A percentile compares a stretch with the other conserved stretches of the same genome.
These are phyloP conservation scores for Corchorus olitorius DNA, from an alignment of 345 rosid genomes.

Conservation along the genomic window DNA sequence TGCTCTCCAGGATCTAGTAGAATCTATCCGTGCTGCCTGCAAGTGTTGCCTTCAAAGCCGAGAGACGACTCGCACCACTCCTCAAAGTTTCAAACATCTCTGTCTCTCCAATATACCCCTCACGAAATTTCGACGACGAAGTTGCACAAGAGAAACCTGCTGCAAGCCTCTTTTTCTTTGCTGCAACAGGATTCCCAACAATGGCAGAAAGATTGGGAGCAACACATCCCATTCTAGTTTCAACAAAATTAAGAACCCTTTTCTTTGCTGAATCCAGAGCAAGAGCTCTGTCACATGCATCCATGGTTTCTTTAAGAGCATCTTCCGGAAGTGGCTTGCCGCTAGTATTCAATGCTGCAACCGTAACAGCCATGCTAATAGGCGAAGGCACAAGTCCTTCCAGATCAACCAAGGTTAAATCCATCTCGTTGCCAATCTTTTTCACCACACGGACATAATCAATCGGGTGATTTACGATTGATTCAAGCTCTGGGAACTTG, in stretches of 20 bases:
- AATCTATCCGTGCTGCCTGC: constrained; percentile 92
- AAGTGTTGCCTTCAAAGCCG: constrained; percentile 85
- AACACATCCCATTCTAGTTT: constrained; percentile 91
- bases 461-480: constrained; percentile 22
- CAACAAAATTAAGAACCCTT: constrained; percentile 93
- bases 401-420: constrained; percentile 85
- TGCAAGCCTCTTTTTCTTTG: constrained; percentile 80
- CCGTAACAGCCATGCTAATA: constrained; percentile 90
- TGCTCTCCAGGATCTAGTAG: constrained; percentile 59
- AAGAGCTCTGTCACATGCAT: constrained; percentile 91
- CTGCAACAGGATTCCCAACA: constrained; percentile 98
- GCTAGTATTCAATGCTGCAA: constrained; percentile 87
- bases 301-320: constrained; percentile 70
- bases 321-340: constrained; percentile 91
- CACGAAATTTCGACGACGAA: constrained; percentile 59
- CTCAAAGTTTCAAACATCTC: constrained; percentile 75
- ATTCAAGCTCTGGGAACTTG: too few relatives aligned
- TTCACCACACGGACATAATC: constrained; percentile 94
- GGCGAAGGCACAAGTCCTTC: constrained; percentile 87
- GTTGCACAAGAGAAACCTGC: constrained; percentile 90
- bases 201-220: constrained; percentile 94
- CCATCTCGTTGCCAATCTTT: constrained; percentile 85
- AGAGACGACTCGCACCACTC: constrained; percentile 74
- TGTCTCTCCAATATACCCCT: constrained; percentile 86
- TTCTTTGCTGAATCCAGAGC: constrained; percentile 76